Percentiles rank a stretch among this genome's conserved stretches.
These are phyloP conservation scores for Psidium friedrichsthalianum DNA, from an alignment of 345 rosid species.

Conservation along the genomic window DNA sequence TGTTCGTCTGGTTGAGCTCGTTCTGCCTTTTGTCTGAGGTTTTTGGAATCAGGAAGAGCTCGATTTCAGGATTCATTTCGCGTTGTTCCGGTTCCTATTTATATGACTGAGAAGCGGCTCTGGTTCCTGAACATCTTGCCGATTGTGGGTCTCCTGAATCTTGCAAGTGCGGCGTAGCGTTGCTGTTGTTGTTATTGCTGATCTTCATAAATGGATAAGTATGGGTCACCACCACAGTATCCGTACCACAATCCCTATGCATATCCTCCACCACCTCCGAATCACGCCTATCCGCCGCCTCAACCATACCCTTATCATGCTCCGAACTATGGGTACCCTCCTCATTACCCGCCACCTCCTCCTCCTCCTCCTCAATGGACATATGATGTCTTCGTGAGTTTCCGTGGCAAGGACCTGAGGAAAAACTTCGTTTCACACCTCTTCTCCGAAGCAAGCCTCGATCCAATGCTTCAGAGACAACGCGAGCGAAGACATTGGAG, in stretches of 20 bases:
- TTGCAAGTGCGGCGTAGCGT: neutral
- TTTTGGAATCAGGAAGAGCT: neutral
- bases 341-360: neutral
- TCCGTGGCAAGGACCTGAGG: neutral
- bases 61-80: neutral
- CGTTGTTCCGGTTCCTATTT: neutral
- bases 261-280: slow-evolving; percentile 9
- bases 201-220: slow-evolving; percentile 18
- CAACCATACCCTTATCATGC: neutral
- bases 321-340: slow-evolving; percentile 31
- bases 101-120: neutral
- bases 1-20: neutral
- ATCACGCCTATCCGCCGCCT: slow-evolving; percentile 11
- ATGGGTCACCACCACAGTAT: slow-evolving; percentile 29
- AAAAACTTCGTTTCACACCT: neutral
- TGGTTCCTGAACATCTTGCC: neutral
- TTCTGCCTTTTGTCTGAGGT: neutral
- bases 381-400: neutral
- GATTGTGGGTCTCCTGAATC: neutral
- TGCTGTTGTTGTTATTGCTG: neutral
- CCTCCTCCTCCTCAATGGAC: neutral
- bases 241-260: slow-evolving; percentile 16
- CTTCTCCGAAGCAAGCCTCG: neutral
- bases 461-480: neutral
- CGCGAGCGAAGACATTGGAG: neutral